These are phyloP conservation scores for Phytophthora niederhauseri DNA, from an alignment of 352 stramenopile species.

Conservation along the genomic window DNA sequence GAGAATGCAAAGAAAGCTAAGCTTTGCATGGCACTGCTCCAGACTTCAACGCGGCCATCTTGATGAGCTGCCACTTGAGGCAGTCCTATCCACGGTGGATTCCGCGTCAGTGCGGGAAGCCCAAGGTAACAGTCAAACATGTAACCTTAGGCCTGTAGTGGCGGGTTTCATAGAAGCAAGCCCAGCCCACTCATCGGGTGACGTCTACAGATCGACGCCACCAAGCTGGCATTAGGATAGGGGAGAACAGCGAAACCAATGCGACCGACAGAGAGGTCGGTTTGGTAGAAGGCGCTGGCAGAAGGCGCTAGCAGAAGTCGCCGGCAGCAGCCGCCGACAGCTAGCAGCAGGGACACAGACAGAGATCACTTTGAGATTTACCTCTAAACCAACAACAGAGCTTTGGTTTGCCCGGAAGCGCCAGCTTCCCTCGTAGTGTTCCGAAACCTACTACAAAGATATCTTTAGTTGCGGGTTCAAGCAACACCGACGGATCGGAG, in stretches of 20 bases:
- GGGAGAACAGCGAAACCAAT: neutral
- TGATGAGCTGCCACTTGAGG: constrained; percentile 4
- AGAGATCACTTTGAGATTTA: no score
- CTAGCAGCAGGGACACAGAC: no score
- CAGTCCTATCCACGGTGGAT: neutral
- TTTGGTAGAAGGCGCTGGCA: no score
- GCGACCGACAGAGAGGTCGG: neutral
- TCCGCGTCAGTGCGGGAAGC: neutral
- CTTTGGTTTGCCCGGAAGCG: constrained; percentile 15
- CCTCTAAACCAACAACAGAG: no score
- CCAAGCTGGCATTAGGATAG: constrained; percentile 1
- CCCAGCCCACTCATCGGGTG: neutral
- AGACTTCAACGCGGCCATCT: neutral
- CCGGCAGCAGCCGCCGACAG: no score
- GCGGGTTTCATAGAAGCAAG: neutral
- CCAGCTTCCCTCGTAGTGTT: constrained; percentile 18
- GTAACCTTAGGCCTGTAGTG: no score
- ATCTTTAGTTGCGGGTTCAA: constrained; percentile 20
- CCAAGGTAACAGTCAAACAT: no score
- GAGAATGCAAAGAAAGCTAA: neutral
- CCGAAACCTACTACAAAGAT: constrained; percentile 16
- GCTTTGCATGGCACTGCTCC: neutral
- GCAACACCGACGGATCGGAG: constrained; percentile 7
- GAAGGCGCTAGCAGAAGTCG: no score
- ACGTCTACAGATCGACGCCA: neutral